Base-by-base conservation (phyloP, 2,329 filamentous ascomycete species). In the Ophiognomonia clavigignenti-juglandacearum region DNA sequence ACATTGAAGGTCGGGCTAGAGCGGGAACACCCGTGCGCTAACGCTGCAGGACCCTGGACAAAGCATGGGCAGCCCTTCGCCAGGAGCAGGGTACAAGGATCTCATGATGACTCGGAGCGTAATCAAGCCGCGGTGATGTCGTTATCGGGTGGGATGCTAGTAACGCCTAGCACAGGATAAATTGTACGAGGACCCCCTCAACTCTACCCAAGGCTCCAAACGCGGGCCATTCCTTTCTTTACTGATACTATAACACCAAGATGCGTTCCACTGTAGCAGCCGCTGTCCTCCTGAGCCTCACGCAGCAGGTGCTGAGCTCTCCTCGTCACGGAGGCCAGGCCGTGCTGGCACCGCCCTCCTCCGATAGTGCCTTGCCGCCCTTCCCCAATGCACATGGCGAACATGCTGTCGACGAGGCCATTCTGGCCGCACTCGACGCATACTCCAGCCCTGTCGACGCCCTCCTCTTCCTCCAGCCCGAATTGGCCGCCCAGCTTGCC, bases 401-500 rank as follows among this genome's bases (percentile, higher is more conserved):
- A 18, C 39, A 40, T 26, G 29, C n/a, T 23, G 38, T 42, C 23
- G 46, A 51, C n/a, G 45, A 48, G 5, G 10, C 31, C 9, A 51
- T 52, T 16, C 35, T 43, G 1, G 50, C 47, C 2, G 47, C 47
- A 8, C 27, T 52, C 8, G 35, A 29, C 8, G 39, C 43, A 2
- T 23, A 52, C 19, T 4, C 34, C 13, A 47, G 50, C 20, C 50
- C 47, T 1, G 46, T 52, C 11, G 43, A 46, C 10, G 50, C 50
- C 22, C 20, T 52, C 23, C 35, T 46, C 26, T 46, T 39, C n/a
- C 39, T 52, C 11, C 50, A 41, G 20, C 50, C 50, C 5, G 50
- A 47, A 6, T 16, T 46, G 39, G 47, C 50, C 19, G 47, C 29
- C 13, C 35, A 50, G n/a, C 46, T 52, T 6, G 23, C 56, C 19